These are phyloP conservation scores for Phycomyces blakesleeanus DNA, from an alignment of 192 early-diverging fungal species.

Conservation along the genomic window DNA sequence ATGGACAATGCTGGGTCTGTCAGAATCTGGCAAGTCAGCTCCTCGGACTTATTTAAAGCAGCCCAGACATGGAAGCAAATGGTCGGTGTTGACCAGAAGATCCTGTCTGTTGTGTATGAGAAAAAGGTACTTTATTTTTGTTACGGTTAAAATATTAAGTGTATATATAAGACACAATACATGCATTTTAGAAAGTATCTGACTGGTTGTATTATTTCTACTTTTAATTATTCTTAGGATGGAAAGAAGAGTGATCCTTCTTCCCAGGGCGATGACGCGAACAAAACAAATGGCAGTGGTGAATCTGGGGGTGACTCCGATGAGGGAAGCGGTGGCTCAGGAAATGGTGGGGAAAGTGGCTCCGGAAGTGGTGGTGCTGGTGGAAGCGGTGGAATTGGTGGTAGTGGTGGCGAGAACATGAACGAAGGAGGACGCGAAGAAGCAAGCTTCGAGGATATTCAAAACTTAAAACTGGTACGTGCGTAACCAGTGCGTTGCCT, in stretches of 20 bases:
- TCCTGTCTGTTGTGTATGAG: slow-evolving; percentile 53
- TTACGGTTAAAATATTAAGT: not conserved
- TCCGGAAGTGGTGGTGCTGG: slow-evolving; percentile 42
- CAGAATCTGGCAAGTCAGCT: slow-evolving; percentile 56
- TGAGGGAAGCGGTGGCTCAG: slow-evolving; percentile 33
- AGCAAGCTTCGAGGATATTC: slow-evolving; percentile 55
- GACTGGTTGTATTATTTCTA: not conserved
- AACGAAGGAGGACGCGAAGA: slow-evolving; percentile 49
- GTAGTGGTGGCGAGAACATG: slow-evolving; percentile 32
- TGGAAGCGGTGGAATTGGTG: slow-evolving; percentile 39
- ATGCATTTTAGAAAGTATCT: not conserved
- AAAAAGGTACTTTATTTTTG: slow-evolving; percentile 29
- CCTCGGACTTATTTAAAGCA: slow-evolving; percentile 46
- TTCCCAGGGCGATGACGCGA: not conserved
- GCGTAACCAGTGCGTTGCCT: not conserved
- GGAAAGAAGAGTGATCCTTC: slow-evolving; percentile 2
- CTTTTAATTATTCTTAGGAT: not conserved
- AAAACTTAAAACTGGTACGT: slow-evolving; percentile 50
- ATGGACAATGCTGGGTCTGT: slow-evolving; percentile 57
- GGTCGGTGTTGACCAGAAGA: slow-evolving; percentile 54
- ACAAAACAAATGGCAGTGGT: slow-evolving; percentile 20
- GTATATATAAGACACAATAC: not conserved
- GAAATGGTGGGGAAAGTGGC: slow-evolving; percentile 36
- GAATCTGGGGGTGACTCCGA: slow-evolving; percentile 28
- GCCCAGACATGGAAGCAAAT: slow-evolving; percentile 59